Base-by-base conservation (phyloP, 2,329 filamentous ascomycete genomes). In the Pseudonectria foliicola region DNA sequence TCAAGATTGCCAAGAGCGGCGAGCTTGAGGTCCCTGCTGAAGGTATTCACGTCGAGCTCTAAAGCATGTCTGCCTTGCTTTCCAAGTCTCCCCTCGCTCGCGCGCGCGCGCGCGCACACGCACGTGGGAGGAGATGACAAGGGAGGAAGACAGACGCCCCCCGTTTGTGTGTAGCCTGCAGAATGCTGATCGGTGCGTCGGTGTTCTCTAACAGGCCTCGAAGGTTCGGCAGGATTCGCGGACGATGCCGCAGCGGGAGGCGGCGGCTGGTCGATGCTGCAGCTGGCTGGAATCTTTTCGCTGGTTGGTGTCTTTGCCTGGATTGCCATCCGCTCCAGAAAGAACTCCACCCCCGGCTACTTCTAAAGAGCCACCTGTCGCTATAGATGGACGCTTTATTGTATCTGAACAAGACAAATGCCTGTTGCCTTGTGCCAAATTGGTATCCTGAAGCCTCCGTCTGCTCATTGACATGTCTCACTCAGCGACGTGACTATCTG, bases 1-100 rank as follows among this genome's bases (percentile, higher is more conserved):
- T 92, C 65, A 89, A 80, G 71, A 87, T 93, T 56, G 73, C 62
- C 60, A 85, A 88, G 75, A 86, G 82, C 66, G 86, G 86, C 63
- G 85, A 90, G 73, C 70, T 92, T 53, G 75, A 81, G 62, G 81
- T 89, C 49, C 82, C 85, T 61, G 71, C 78, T 71, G 86, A 92
- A 92, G 86, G 86, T 92, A 90, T 87, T 71, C 83, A 88, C 68
- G 76, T 81, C 68, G 85, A 92, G 69, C 83, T 92, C 66, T 92
- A 82, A 75, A 70, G 67, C 59, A 48, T 43, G 42, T 40, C 35
- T 46, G 43, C 31, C 39, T 37, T 39, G 39, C 40, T 37, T 37
- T n/a, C n/a, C 33, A 35, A 47, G 48, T 42, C 52, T 43, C 40
- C 43, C 44, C 46, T 38, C 40, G 39, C 44, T 41, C 30, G 49